Conservation (phyloP, 2,329 filamentous ascomycete genomes). For the Zelopaecilomyces penicillatus region DNA sequence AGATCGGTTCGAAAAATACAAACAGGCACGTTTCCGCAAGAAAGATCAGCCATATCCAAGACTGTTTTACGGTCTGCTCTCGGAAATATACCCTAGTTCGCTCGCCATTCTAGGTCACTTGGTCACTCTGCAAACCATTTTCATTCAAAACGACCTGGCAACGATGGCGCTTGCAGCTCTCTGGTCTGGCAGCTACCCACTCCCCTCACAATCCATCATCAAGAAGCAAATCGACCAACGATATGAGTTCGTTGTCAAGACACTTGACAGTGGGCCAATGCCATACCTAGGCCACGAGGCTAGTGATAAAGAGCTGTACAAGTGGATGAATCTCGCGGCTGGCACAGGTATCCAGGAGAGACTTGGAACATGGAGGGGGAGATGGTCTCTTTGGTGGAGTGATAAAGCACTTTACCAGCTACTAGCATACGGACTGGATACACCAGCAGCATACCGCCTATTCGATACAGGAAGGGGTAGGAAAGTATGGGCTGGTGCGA, state of each 20-base stretch:
- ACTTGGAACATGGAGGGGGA: constrained; percentile 28
- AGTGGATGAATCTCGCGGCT: constrained; percentile 32
- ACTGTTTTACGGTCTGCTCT: constrained; percentile 22
- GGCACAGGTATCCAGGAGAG: constrained; percentile 33
- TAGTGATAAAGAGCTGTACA: constrained; percentile 15
- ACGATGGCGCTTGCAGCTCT: constrained; percentile 22
- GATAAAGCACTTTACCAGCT: constrained; percentile 32
- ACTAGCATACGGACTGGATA: constrained; percentile 30
- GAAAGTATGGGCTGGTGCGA: constrained; percentile 31
- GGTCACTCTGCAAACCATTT: constrained; percentile 16
- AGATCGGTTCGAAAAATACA: constrained; percentile 16
- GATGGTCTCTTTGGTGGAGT: constrained; percentile 35
- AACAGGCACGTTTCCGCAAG: constrained; percentile 14
- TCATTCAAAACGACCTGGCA: constrained; percentile 20
- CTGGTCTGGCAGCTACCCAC: constrained; percentile 18
- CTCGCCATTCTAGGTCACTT: constrained; percentile 21
- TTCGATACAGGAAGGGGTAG: constrained; percentile 32
- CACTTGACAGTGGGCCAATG: constrained; percentile 17
- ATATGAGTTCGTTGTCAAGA: constrained; percentile 14
- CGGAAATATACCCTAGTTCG: constrained; percentile 24
- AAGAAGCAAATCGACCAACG: constrained; percentile 20
- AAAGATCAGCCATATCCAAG: constrained; percentile 18
- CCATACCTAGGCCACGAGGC: constrained; percentile 18
- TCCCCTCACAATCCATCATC: constrained; percentile 15
- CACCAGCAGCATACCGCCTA: constrained; percentile 30